Conservation (phyloP, 805 yeast species). For the Blastobotrys chiropterorum region DNA sequence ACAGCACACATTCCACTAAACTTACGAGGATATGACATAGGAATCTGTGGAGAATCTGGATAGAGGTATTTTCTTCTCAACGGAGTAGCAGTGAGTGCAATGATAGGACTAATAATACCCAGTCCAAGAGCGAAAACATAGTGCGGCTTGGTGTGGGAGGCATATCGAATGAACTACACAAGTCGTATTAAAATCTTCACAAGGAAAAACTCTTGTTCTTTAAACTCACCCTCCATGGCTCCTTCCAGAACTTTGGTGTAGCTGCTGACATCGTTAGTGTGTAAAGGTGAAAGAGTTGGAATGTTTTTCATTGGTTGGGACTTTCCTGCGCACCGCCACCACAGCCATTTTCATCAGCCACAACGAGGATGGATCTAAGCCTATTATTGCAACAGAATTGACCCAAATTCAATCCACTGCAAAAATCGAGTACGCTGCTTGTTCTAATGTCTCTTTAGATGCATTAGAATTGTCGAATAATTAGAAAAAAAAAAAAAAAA, state of each 20-base stretch:
- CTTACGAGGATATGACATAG: conserved; percentile 41
- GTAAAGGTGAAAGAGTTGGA: not conserved
- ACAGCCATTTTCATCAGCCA: not conserved
- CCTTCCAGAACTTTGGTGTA: conserved; percentile 28
- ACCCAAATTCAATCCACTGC: no score
- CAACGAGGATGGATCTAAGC: not conserved
- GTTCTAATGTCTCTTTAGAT: no score
- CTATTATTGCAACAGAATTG: no score
- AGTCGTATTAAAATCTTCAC: conserved; percentile 2
- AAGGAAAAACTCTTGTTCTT: not conserved
- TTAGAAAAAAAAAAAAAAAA: no score
- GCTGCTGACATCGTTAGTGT: conserved; percentile 3
- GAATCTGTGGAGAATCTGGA: conserved; percentile 60
- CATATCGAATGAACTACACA: conserved; percentile 45
- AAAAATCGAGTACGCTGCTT: no score
- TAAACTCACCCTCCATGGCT: conserved; percentile 25
- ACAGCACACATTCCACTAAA: conserved; percentile 37
- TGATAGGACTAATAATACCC: conserved; percentile 63
- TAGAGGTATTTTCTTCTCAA: conserved; percentile 63
- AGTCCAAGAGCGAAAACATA: conserved; percentile 57
- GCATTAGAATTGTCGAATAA: no score
- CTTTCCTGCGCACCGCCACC: not conserved
- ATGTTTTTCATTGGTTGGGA: conserved; percentile 3
- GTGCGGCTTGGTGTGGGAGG: conserved; percentile 72
- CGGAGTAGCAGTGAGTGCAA: conserved; percentile 55